Percentiles rank a stretch among this genome's conserved stretches.
phyloP scores from a whole-genome alignment of 1,139 yeast genomes.

The Lodderomyces metapsilosis region DNA sequence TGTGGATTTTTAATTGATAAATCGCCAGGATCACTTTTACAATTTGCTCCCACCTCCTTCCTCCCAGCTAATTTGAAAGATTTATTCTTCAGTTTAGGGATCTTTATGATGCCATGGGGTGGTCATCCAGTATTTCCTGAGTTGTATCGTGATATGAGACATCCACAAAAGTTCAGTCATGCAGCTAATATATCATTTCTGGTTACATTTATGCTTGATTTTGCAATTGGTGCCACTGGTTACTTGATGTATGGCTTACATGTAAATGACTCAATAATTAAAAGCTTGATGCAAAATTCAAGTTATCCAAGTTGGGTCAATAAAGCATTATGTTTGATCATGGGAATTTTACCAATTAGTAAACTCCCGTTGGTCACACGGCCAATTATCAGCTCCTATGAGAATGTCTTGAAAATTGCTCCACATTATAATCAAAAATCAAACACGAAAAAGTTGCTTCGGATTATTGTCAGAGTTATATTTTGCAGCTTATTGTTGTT shows the following conservation, averaged over 20 bases:
- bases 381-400: conserved; percentile 44
- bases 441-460: conserved; percentile 7
- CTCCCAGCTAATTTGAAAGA: conserved; percentile 53
- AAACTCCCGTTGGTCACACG: conserved; percentile 40
- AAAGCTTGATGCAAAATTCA: conserved; percentile 35
- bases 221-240: conserved; percentile 34
- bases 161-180: conserved; percentile 45
- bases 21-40: conserved; percentile 66
- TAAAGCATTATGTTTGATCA: conserved; percentile 29
- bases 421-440: not conserved
- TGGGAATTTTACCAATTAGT: conserved; percentile 42
- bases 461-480: conserved; percentile 28
- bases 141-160: conserved; percentile 78
- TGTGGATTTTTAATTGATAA: conserved; percentile 60
- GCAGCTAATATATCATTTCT: conserved; percentile 34
- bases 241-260: conserved; percentile 40
- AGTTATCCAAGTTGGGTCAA: conserved; percentile 34
- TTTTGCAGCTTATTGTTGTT: conserved; percentile 31
- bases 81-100: conserved; percentile 64
- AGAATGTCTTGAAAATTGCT: conserved; percentile 21
- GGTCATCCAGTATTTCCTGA: conserved; percentile 89
- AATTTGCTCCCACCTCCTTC: conserved; percentile 47
- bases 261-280: conserved; percentile 40
- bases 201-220: conserved; percentile 34
- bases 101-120: conserved; percentile 87